Conservation (phyloP, 352 stramenopile genomes). For the Globisporangium nagaii region DNA sequence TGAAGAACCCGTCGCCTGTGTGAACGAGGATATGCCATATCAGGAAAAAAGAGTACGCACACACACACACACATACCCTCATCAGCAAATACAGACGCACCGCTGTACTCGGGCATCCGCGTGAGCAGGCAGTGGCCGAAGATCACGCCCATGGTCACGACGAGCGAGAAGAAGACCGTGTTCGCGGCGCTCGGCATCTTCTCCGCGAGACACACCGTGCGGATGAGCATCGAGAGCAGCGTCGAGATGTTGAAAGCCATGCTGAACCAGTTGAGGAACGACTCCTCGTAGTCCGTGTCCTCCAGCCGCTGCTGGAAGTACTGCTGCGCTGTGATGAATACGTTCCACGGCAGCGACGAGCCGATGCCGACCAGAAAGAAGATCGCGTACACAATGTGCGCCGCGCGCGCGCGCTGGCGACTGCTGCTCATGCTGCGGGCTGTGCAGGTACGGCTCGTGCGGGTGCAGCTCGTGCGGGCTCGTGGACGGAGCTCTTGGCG, state of each 20-base stretch:
- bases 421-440: neutral
- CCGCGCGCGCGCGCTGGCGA: constrained; percentile 17
- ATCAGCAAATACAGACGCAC: too few species aligned
- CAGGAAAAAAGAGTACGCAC: too few species aligned
- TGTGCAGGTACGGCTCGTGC: neutral
- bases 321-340: constrained; percentile 80
- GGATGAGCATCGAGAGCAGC: constrained; percentile 68
- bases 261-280: constrained; percentile 85
- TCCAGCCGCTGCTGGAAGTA: constrained; percentile 70
- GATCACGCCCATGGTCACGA: constrained; percentile 67
- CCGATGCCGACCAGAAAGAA: constrained; percentile 79
- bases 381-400: constrained; percentile 51
- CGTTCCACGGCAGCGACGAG: constrained; percentile 78
- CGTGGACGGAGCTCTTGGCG: constrained; percentile 1
- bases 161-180: constrained; percentile 61
- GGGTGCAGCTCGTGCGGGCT: neutral
- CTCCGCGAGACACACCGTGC: constrained; percentile 52
- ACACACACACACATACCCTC: too few species aligned
- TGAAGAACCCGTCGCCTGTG: constrained; percentile 57
- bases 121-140: constrained; percentile 68
- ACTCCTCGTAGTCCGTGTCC: constrained; percentile 61
- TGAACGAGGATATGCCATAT: too few species aligned
- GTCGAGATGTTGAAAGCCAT: constrained; percentile 81
- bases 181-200: constrained; percentile 51
- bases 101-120: constrained; percentile 63